phyloP scores from a whole-genome alignment of 805 yeast species.

The Nakazawaea holstii region DNA sequence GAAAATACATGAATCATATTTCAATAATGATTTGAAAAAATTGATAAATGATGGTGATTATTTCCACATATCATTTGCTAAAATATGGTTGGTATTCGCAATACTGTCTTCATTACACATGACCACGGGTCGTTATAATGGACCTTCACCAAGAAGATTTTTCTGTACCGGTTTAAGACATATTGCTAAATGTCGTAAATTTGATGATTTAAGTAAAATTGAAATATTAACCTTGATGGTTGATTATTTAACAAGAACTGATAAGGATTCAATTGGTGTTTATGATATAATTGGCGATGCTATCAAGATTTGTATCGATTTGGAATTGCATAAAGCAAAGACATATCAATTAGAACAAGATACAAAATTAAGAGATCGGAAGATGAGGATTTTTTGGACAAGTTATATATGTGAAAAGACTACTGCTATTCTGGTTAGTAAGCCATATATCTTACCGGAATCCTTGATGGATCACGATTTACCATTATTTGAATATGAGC shows the following conservation, averaged over 20 bases:
- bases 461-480: constrained; percentile 39
- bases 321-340: constrained; percentile 30
- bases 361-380: constrained; percentile 26
- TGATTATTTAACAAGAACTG: constrained; percentile 54
- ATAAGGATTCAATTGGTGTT: constrained; percentile 49
- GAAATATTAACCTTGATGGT: constrained; percentile 49
- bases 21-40: constrained; percentile 24
- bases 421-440: constrained; percentile 57
- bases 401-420: constrained; percentile 57
- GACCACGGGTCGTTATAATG: constrained; percentile 51
- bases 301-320: constrained; percentile 35
- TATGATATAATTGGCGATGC: constrained; percentile 51
- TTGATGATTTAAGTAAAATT: constrained; percentile 39
- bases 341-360: constrained; percentile 25
- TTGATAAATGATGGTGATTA: constrained; percentile 33
- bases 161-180: constrained; percentile 58
- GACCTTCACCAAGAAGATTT: constrained; percentile 49
- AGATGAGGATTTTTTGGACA: constrained; percentile 59
- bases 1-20: constrained; percentile 44
- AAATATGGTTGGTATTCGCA: constrained; percentile 51
- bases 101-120: constrained; percentile 46
- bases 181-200: constrained; percentile 37
- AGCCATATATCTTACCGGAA: constrained; percentile 50
- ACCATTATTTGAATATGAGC: constrained; percentile 45
- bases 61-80: constrained; percentile 47